Base-by-base conservation (phyloP, 2,329 filamentous ascomycete genomes). In the Colletotrichum sp. region DNA sequence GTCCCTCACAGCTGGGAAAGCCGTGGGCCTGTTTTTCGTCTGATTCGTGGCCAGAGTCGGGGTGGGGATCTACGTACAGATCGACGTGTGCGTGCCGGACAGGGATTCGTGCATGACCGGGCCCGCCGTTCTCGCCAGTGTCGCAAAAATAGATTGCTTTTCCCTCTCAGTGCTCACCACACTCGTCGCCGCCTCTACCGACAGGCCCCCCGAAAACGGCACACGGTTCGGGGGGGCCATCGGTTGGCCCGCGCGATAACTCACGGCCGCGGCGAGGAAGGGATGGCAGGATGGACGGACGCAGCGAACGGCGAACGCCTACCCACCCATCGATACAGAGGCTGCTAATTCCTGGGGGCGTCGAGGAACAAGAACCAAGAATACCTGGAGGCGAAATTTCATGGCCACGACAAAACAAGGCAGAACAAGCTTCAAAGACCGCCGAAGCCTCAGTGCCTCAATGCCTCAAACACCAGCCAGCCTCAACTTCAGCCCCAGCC, bases 91-190 rank as follows among this genome's bases (percentile, higher is more conserved):
- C 63, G 71, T 73, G 71, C 61, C 55, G 70, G 54, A 33, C 67
- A 70, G 43, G 63, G 29, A 36, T 54, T 64, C 34, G 33, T 63
- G 71, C 71, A 71, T 71, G 29, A 58, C 55, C 66, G 71, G 59
- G n/a, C 54, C 38, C 15, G 21, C 55, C 36, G 54, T 66, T 62
- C 55, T 70, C 61, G 57, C 71, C 62, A 71, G 71, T 62, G 67
- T 66, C 61, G 70, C 71, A 71, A 73, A 73, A 73, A 73, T 73
- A 73, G 71, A 67, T 71, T 73, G 57, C 47, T 57, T 62, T 18
- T 51, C 31, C 8, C 34, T 68, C 43, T 43, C 65, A 58, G n/a
- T 21, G 18, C 29, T 21, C 57, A 36, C 43, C 43, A 21, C n/a
- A 12, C 13, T 51, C 43, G 11, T 51, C 43, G 43, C 43, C 43